A percentile compares a stretch with the other conserved stretches of the same genome.
phyloP scores from a whole-genome alignment of 768 basidiomycete species.

The Podaxis carcinomalis region DNA sequence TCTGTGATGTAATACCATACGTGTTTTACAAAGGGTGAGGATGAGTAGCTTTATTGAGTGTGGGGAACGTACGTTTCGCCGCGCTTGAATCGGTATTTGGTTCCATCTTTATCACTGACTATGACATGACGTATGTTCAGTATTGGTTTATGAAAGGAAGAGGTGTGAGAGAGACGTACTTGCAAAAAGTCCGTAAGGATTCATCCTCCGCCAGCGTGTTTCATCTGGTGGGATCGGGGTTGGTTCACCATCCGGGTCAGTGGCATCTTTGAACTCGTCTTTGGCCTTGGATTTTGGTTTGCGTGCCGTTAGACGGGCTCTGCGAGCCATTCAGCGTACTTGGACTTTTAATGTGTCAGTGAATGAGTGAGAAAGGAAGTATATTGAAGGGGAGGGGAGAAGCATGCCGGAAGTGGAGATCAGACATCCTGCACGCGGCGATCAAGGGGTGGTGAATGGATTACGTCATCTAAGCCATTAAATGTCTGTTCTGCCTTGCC shows the following conservation, averaged over 20 bases:
- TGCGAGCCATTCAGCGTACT: neutral
- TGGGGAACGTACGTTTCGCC: slow-evolving; percentile 30
- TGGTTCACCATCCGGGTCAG: neutral
- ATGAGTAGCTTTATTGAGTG: neutral
- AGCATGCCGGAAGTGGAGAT: too few relatives aligned
- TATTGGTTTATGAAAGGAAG: neutral
- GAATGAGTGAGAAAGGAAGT: neutral
- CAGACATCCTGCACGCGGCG: too few relatives aligned
- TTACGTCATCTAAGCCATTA: neutral
- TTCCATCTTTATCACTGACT: slow-evolving; percentile 19
- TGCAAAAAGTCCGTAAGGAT: slow-evolving; percentile 15
- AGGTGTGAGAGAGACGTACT: neutral
- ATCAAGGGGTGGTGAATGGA: neutral
- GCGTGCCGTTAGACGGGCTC: neutral
- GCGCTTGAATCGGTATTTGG: slow-evolving; percentile 24
- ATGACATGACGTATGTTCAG: neutral
- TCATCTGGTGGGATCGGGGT: neutral
- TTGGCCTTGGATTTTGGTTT: neutral
- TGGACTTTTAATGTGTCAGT: neutral
- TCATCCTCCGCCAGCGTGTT: slow-evolving; percentile 18
- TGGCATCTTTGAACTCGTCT: neutral
- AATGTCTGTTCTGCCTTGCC: neutral
- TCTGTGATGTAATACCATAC: slow-evolving; percentile 18
- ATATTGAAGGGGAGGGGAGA: neutral
- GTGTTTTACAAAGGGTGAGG: neutral